Conservation (phyloP, 495 filamentous ascomycete genomes). For the Oleoguttula mirabilis region DNA sequence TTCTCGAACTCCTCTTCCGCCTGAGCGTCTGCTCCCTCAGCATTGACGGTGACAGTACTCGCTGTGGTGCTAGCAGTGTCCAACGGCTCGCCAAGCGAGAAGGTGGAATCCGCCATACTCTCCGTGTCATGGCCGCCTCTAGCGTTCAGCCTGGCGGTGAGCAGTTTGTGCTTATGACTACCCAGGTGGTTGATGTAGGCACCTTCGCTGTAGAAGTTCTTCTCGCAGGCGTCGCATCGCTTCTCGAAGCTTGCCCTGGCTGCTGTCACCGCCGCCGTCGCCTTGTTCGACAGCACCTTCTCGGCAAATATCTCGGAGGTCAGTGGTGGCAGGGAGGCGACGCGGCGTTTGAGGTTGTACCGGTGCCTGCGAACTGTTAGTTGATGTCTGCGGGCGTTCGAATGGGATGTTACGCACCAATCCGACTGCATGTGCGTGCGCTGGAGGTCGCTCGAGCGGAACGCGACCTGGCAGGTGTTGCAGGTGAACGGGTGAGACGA, state of each 20-base stretch:
- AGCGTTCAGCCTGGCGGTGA: constrained; percentile 36
- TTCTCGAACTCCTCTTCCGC: constrained; percentile 65
- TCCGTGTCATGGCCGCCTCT: constrained; percentile 33
- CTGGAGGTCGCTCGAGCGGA: constrained; percentile 86
- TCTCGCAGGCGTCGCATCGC: constrained; percentile 68
- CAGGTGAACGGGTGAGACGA: constrained; percentile 82
- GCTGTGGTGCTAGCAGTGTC: constrained; percentile 31
- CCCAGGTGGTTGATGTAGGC: constrained; percentile 86
- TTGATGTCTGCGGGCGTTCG: too few relatives aligned
- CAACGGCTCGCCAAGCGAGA: constrained; percentile 76
- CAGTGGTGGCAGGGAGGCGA: constrained; percentile 83
- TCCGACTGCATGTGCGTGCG: constrained; percentile 91
- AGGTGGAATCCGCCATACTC: constrained; percentile 77
- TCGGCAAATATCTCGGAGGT: constrained; percentile 89
- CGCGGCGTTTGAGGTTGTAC: constrained; percentile 93
- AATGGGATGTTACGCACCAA: constrained; percentile 64
- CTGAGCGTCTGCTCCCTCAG: constrained; percentile 42
- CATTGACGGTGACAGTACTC: constrained; percentile 16
- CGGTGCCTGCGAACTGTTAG: constrained; percentile 32
- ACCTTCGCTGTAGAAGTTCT: constrained; percentile 91
- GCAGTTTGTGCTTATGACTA: constrained; percentile 79
- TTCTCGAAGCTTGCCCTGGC: constrained; percentile 85
- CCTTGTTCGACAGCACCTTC: constrained; percentile 89
- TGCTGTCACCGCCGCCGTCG: constrained; percentile 66
- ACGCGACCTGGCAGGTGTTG: constrained; percentile 95